These are phyloP conservation scores for Sungouiozyma ichnusensis DNA, from an alignment of 805 yeast species.

Conservation along the genomic window DNA sequence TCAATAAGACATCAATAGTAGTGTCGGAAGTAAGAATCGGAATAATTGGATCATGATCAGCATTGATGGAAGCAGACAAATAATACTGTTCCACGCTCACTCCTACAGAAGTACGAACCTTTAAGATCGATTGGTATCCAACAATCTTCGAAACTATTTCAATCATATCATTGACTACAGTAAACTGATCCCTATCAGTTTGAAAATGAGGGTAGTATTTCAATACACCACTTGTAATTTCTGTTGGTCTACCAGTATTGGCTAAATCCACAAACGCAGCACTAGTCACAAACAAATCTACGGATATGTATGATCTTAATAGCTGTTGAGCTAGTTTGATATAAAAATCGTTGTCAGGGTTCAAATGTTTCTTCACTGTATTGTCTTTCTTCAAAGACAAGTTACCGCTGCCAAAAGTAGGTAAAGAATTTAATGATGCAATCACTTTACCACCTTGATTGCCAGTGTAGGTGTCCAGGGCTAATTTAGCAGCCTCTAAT, in stretches of 20 bases:
- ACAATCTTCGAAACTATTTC: slow-evolving; percentile 38
- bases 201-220: slow-evolving; percentile 58
- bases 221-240: slow-evolving; percentile 61
- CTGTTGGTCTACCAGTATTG: slow-evolving; percentile 54
- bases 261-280: slow-evolving; percentile 59
- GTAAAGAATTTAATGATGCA: slow-evolving; percentile 54
- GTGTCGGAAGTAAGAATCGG: slow-evolving; percentile 56
- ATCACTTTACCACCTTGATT: slow-evolving; percentile 80
- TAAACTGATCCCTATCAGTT: slow-evolving; percentile 57
- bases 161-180: slow-evolving; percentile 51
- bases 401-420: slow-evolving; percentile 74
- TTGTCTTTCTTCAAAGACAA: slow-evolving; percentile 34
- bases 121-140: slow-evolving; percentile 76
- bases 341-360: slow-evolving; percentile 54
- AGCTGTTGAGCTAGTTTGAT: slow-evolving; percentile 47
- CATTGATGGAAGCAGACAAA: slow-evolving; percentile 41
- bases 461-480: slow-evolving; percentile 39
- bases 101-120: slow-evolving; percentile 81
- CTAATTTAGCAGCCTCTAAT: slow-evolving; percentile 51
- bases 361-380: slow-evolving; percentile 41
- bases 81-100: slow-evolving; percentile 69
- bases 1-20: slow-evolving; percentile 58
- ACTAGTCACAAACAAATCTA: slow-evolving; percentile 67
- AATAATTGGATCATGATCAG: slow-evolving; percentile 52
- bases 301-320: slow-evolving; percentile 50